Percentiles rank a stretch among this genome's conserved stretches.
These are phyloP conservation scores for Russula foetens DNA, from an alignment of 768 basidiomycete species.

Conservation along the genomic window DNA sequence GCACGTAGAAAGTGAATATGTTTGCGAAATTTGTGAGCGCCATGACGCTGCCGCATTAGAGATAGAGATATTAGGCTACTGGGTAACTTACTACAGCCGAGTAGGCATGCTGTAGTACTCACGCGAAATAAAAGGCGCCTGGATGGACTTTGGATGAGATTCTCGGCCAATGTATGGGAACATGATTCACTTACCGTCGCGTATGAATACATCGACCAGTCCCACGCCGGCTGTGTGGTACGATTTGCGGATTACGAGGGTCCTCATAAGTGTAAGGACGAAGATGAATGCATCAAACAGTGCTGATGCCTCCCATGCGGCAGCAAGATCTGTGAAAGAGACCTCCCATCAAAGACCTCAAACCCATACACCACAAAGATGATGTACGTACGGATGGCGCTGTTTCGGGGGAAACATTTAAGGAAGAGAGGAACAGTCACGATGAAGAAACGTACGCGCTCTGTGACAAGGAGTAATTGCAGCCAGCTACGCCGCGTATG, in stretches of 20 bases:
- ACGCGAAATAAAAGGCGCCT: conserved; percentile 54
- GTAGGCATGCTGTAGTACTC: conserved; percentile 21
- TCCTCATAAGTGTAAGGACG: conserved; percentile 39
- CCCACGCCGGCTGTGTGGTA: conserved; percentile 28
- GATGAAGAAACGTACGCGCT: conserved; percentile 21
- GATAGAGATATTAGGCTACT: not conserved
- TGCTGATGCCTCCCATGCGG: conserved; percentile 45
- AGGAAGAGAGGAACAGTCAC: not conserved
- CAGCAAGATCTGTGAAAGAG: conserved; percentile 24
- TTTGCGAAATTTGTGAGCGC: conserved; percentile 43
- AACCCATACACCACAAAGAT: not conserved
- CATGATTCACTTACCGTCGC: conserved; percentile 37
- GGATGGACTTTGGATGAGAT: not conserved
- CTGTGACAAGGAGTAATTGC: conserved; percentile 17
- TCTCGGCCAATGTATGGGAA: not conserved
- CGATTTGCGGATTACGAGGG: conserved; percentile 28
- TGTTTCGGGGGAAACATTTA: not conserved
- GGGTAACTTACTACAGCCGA: not conserved
- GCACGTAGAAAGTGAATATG: conserved; percentile 34
- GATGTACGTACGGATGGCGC: conserved; percentile 21
- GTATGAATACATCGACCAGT: conserved; percentile 35
- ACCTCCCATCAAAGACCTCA: not conserved
- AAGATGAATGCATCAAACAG: conserved; percentile 42
- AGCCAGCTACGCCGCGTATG: conserved; percentile 14
- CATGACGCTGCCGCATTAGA: conserved; percentile 36